These are phyloP conservation scores for Phaeosphaeriaceae sp. DNA, from an alignment of 2,329 filamentous ascomycete genomes.

Conservation along the genomic window DNA sequence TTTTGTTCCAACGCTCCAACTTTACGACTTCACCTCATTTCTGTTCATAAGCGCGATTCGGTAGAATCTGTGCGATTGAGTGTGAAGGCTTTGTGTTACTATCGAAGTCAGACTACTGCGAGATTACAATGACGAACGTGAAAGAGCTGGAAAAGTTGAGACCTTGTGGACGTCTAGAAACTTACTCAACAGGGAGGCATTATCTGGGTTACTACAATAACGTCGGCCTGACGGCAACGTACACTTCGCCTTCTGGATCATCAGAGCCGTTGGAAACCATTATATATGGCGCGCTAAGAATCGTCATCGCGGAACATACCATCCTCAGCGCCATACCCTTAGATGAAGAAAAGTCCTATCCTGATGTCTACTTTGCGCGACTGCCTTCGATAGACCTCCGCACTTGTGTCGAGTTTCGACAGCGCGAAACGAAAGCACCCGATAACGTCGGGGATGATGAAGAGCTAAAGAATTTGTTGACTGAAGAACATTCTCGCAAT, in stretches of 20 bases:
- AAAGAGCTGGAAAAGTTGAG: constrained; percentile 22
- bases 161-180: constrained; percentile 49
- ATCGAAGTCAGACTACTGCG: no score
- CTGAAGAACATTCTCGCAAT: constrained; percentile 50
- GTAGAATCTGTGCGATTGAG: no score
- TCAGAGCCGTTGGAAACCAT: constrained; percentile 28
- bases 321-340: constrained; percentile 53
- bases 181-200: constrained; percentile 54
- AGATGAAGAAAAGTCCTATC: constrained; percentile 47
- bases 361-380: constrained; percentile 53
- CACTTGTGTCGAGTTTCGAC: constrained; percentile 42
- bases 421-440: constrained; percentile 28
- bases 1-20: no score
- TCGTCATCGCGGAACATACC: constrained; percentile 51
- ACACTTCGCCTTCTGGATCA: constrained; percentile 6
- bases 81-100: no score
- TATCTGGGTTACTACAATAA: constrained; percentile 54
- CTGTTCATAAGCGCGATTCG: no score
- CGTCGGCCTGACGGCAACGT: constrained; percentile 50
- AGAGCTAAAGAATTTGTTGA: constrained; percentile 52
- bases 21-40: no score
- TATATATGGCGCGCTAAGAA: constrained; percentile 45
- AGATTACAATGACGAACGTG: constrained; percentile 3
- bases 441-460: constrained; percentile 38
- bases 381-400: constrained; percentile 53